These are phyloP conservation scores for Fusarium nodosum DNA, from an alignment of 2,329 filamentous ascomycete species.

Conservation along the genomic window DNA sequence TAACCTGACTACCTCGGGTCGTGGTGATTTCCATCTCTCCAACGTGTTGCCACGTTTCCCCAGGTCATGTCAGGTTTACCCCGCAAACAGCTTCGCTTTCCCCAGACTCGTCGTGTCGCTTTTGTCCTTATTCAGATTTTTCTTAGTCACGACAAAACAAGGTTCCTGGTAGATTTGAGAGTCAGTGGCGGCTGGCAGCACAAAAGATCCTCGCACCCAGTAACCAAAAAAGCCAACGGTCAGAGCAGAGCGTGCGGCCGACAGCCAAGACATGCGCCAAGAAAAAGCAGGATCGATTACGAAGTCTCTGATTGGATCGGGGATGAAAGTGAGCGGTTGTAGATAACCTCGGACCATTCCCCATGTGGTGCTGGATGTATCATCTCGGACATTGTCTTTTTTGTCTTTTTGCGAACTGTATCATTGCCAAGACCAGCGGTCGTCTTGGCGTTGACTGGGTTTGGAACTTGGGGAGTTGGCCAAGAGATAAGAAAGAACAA, in stretches of 20 bases:
- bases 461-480: constrained; percentile 10
- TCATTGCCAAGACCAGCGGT: constrained; percentile 29
- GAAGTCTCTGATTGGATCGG: constrained; percentile 7
- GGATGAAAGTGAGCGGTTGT: neutral
- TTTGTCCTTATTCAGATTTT: constrained; percentile 16
- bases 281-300: neutral
- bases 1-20: neutral
- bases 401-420: constrained; percentile 2
- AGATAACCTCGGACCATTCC: constrained; percentile 31
- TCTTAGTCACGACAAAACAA: constrained; percentile 21
- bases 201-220: neutral
- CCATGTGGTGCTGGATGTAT: constrained; percentile 1
- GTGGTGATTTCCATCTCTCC: neutral
- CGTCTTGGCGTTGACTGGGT: constrained; percentile 24
- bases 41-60: constrained; percentile 2
- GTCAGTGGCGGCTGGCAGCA: constrained; percentile 14
- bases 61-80: constrained; percentile 18
- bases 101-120: constrained; percentile 20
- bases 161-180: constrained; percentile 3
- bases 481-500: constrained; percentile 28
- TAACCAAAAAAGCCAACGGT: constrained; percentile 1
- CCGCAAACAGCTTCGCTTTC: constrained; percentile 31
- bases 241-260: constrained; percentile 16
- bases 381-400: constrained; percentile 5
- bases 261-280: constrained; percentile 15